phyloP scores from a whole-genome alignment of 1,284 basidiomycete genomes.

The Ustilago cynodontis region DNA sequence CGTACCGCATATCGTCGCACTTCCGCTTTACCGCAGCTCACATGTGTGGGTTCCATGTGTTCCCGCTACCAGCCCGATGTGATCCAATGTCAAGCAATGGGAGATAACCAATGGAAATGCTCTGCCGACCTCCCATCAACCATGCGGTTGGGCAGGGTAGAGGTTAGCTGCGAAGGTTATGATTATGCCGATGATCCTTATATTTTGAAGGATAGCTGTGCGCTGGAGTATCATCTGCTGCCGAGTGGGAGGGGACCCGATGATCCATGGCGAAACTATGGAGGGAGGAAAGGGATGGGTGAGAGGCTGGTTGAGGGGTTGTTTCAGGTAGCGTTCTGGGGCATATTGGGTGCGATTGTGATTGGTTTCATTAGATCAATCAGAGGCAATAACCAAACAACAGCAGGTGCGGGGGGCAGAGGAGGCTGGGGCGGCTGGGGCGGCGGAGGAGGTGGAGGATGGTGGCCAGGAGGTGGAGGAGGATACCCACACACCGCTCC shows the following conservation, averaged over 20 bases:
- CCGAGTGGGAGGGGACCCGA: slow-evolving; percentile 27
- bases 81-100: slow-evolving; percentile 84
- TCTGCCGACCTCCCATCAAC: slow-evolving; percentile 86
- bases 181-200: slow-evolving; percentile 81
- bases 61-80: slow-evolving; percentile 82
- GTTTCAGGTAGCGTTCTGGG: slow-evolving; percentile 76
- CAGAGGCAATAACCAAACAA: neutral
- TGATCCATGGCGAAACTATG: slow-evolving; percentile 17
- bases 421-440: slow-evolving; percentile 74
- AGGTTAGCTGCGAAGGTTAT: slow-evolving; percentile 91
- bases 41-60: slow-evolving; percentile 84
- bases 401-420: slow-evolving; percentile 51
- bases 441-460: slow-evolving; percentile 65
- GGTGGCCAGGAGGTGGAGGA: slow-evolving; percentile 38
- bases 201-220: slow-evolving; percentile 76
- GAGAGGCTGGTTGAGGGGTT: slow-evolving; percentile 69
- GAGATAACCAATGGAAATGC: slow-evolving; percentile 77
- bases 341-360: slow-evolving; percentile 54
- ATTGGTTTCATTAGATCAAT: slow-evolving; percentile 34
- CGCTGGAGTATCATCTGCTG: slow-evolving; percentile 45
- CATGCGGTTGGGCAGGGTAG: slow-evolving; percentile 82
- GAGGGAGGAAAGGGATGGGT: slow-evolving; percentile 25
- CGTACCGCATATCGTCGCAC: slow-evolving; percentile 79
- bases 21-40: slow-evolving; percentile 80
- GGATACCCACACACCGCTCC: slow-evolving; percentile 67